Base-by-base conservation (phyloP, 176 grass and related monocot species). In the Neostapfia colusana region DNA sequence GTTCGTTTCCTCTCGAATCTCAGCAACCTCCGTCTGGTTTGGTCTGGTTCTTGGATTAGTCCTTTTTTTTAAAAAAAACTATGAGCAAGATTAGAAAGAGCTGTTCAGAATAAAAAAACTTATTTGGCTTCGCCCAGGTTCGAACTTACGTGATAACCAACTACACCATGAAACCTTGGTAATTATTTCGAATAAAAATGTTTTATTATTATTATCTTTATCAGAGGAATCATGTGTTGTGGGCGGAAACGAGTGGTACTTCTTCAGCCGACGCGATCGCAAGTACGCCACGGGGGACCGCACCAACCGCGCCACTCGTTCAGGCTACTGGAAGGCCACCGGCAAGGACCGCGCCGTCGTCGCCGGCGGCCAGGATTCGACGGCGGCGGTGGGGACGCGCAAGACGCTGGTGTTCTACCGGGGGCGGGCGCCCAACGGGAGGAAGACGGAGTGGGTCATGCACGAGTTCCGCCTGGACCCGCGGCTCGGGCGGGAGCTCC, bases 121-220 rank as follows among this genome's bases (percentile, higher is more conserved):
- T n/a, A n/a, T n/a, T n/a, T n/a, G 86, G 83, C 75, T 70, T 89
- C 86, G 90, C 79, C 82, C 83, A 75, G 83, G 37, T 34, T 87
- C 77, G 81, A 89, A 93, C 86, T 92, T 79, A 89, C 90, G 86
- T 92, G 83, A 92, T 89, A 86, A 92, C 90, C 90, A 93, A 92
- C 86, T 89, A 92, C 76, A 92, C 86, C 86, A 93, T 83, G 86
- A 92, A 72, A 81, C 68, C 72, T 43, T 14, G 11, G 10, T n/a
- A n/a, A n/a, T n/a, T n/a, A n/a, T n/a, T n/a, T n/a, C n/a, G n/a
- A n/a, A n/a, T n/a, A n/a, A n/a, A n/a, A n/a, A n/a, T n/a, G n/a
- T n/a, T n/a, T n/a, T n/a, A n/a, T n/a, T n/a, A n/a, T n/a, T n/a
- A n/a, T n/a, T n/a, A n/a, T n/a, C n/a, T n/a, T 45, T 14, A 45